Conservation (phyloP, 306 rosid species). For the Boehmeria nivea region DNA sequence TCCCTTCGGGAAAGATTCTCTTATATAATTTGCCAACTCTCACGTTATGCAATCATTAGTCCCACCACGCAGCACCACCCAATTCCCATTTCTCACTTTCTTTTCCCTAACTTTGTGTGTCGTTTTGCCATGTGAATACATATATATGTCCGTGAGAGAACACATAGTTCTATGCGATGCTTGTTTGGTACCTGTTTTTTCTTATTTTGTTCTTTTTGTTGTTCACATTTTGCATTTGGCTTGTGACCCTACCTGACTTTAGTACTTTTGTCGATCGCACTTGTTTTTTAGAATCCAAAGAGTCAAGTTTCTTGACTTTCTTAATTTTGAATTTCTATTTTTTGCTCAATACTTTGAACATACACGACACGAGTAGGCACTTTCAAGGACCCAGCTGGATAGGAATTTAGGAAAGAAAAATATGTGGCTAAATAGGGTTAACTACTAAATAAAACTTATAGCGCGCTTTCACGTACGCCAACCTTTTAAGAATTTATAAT, state of each 20-base stretch:
- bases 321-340: no score
- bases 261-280: slow-evolving; percentile 7
- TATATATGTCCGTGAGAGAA: neutral
- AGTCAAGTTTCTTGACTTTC: neutral
- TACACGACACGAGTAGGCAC: no score
- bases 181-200: neutral
- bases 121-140: neutral
- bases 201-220: neutral
- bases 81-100: neutral
- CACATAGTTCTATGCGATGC: neutral
- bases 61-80: slow-evolving; percentile 3
- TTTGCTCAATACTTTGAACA: no score
- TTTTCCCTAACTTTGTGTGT: neutral
- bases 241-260: slow-evolving; percentile 1
- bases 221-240: neutral
- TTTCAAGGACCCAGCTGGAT: no score
- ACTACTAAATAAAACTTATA: no score
- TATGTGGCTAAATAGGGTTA: no score
- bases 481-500: no score
- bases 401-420: no score
- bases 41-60: neutral
- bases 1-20: neutral
- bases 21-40: neutral
- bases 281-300: slow-evolving; percentile 2
- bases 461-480: no score